Conservation (phyloP, 2,329 filamentous ascomycete species). For the Penicillium frequentans region DNA sequence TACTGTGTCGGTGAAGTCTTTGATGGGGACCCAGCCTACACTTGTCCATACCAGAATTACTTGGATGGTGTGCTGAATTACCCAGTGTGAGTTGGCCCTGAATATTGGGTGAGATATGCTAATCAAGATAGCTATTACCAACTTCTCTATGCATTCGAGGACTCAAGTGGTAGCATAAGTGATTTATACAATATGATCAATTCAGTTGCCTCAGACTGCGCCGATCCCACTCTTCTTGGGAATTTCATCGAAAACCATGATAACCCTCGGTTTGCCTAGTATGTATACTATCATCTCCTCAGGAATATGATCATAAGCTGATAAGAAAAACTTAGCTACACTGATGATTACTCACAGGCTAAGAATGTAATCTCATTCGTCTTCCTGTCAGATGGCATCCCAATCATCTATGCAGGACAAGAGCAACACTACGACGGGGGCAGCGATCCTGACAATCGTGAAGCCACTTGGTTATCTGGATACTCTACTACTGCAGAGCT, state of each 20-base stretch:
- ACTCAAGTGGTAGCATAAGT: constrained; percentile 34
- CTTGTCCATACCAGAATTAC: constrained; percentile 47
- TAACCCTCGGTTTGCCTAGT: constrained; percentile 54
- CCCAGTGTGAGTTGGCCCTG: constrained; percentile 30
- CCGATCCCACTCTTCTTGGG: constrained; percentile 51
- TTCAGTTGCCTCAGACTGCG: constrained; percentile 34
- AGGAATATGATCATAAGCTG: background rate
- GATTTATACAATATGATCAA: constrained; percentile 37
- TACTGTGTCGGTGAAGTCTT: constrained; percentile 53
- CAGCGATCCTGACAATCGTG: constrained; percentile 53
- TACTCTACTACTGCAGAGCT: constrained; percentile 51
- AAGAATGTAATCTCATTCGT: constrained; percentile 64
- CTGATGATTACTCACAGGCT: constrained; percentile 45
- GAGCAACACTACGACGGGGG: constrained; percentile 62
- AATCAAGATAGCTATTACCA: constrained; percentile 37
- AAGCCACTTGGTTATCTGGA: constrained; percentile 58
- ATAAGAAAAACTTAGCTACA: constrained; percentile 24
- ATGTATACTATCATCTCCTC: background rate
- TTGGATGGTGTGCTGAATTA: constrained; percentile 53
- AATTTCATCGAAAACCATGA: constrained; percentile 65
- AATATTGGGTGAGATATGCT: background rate
- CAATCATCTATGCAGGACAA: constrained; percentile 67
- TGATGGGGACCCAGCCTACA: constrained; percentile 40
- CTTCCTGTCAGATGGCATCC: constrained; percentile 61
- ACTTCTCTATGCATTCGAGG: constrained; percentile 37